Percentiles rank a stretch among this genome's conserved stretches.
These are phyloP conservation scores for Aspergillus wentii DNA, from an alignment of 495 filamentous ascomycete genomes.

Conservation along the genomic window DNA sequence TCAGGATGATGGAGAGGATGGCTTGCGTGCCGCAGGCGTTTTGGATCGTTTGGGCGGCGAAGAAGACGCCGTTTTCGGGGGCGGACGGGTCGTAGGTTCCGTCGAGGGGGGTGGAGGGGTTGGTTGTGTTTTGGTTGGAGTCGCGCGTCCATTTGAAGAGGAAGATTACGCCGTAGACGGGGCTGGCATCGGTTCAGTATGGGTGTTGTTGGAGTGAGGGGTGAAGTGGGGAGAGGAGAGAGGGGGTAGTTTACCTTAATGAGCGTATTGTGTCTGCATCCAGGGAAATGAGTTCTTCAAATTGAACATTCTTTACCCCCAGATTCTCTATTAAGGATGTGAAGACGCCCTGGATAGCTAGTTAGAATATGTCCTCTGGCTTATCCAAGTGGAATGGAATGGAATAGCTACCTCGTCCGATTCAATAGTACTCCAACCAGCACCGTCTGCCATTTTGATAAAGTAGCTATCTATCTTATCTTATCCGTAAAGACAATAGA, in stretches of 20 bases:
- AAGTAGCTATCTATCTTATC: too few species aligned
- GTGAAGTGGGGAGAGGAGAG: not conserved
- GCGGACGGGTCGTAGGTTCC: constrained; percentile 75
- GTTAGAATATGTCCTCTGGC: constrained; percentile 1
- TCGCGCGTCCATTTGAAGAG: constrained; percentile 96
- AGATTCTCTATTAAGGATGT: constrained; percentile 89
- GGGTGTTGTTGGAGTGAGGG: constrained; percentile 2
- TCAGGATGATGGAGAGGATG: constrained; percentile 86
- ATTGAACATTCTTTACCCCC: constrained; percentile 88
- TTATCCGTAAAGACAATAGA: too few species aligned
- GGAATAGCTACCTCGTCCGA: constrained; percentile 54
- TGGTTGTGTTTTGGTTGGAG: constrained; percentile 51
- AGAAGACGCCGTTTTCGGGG: constrained; percentile 72
- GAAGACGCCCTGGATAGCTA: constrained; percentile 75
- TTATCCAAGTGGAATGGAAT: not conserved
- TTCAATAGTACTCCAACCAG: constrained; percentile 78
- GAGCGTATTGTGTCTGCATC: constrained; percentile 76
- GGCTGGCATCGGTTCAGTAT: constrained; percentile 35
- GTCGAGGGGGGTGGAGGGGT: constrained; percentile 55
- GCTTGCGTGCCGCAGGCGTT: constrained; percentile 99
- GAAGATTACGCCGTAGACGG: constrained; percentile 96
- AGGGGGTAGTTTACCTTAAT: constrained; percentile 40
- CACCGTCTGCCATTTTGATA: constrained; percentile 40
- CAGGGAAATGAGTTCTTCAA: constrained; percentile 90
- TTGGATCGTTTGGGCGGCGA: constrained; percentile 96